These are phyloP conservation scores for Rhizopogon parksii DNA, from an alignment of 1,284 basidiomycete species.

Conservation along the genomic window DNA sequence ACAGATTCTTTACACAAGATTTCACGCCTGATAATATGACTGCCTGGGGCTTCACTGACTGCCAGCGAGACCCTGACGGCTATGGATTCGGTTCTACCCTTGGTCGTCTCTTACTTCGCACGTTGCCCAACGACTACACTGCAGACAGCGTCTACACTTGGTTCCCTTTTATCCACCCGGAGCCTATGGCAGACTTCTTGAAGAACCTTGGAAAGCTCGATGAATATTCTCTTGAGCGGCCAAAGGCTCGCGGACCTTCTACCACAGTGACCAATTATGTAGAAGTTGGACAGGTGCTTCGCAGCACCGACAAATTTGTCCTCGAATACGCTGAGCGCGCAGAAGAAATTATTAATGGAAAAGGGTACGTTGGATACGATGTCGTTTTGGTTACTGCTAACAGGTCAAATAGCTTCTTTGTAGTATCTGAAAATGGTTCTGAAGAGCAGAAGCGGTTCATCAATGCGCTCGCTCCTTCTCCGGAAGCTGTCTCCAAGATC, in stretches of 20 bases:
- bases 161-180: conserved; percentile 52
- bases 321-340: conserved; percentile 45
- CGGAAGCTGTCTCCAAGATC: conserved; percentile 39
- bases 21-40: conserved; percentile 45
- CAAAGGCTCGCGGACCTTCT: conserved; percentile 16
- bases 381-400: not conserved
- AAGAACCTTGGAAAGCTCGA: conserved; percentile 33
- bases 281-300: conserved; percentile 42
- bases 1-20: conserved; percentile 43
- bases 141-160: conserved; percentile 22
- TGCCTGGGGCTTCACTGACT: conserved; percentile 43
- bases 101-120: conserved; percentile 33
- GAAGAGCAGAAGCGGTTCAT: conserved; percentile 39
- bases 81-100: conserved; percentile 31
- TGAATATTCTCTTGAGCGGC: conserved; percentile 39
- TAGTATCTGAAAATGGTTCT: conserved; percentile 41
- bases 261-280: conserved; percentile 35
- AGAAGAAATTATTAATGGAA: conserved; percentile 44
- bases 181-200: conserved; percentile 37
- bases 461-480: conserved; percentile 35
- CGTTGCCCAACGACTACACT: conserved; percentile 42
- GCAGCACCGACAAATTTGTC: conserved; percentile 31
- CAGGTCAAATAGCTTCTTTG: conserved; percentile 40
- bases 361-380: conserved; percentile 39
- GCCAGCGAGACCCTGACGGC: conserved; percentile 32